Conservation (phyloP, 352 stramenopile species). For the Phytophthora colocasiae region DNA sequence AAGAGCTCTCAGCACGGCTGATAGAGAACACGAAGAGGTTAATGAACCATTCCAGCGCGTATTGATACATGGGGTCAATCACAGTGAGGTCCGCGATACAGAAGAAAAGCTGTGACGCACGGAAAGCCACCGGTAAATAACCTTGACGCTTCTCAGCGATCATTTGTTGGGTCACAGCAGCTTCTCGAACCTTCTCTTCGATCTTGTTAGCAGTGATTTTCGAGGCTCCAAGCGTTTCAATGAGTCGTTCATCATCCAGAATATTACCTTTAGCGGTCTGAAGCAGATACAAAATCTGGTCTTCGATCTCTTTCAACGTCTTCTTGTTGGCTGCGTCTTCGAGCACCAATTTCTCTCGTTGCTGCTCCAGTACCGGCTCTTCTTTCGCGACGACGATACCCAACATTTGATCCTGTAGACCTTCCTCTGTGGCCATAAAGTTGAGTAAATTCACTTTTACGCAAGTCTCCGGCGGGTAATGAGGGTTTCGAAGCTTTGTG, state of each 20-base stretch:
- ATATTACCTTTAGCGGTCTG: conserved; percentile 95
- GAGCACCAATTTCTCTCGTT: conserved; percentile 94
- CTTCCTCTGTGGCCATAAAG: conserved; percentile 96
- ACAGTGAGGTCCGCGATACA: conserved; percentile 93
- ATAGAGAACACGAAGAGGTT: conserved; percentile 95
- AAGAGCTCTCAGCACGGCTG: conserved; percentile 77
- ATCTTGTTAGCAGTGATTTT: conserved; percentile 96
- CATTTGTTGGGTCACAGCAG: conserved; percentile 91
- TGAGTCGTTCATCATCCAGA: conserved; percentile 95
- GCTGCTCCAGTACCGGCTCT: conserved; percentile 91
- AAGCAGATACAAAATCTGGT: conserved; percentile 95
- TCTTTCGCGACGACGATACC: conserved; percentile 95
- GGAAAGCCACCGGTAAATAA: conserved; percentile 93
- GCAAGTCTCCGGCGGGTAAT: conserved; percentile 95
- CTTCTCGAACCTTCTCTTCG: conserved; percentile 94
- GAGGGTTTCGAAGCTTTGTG: conserved; percentile 94
- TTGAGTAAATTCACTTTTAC: conserved; percentile 98
- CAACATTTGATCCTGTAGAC: conserved; percentile 96
- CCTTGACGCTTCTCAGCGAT: conserved; percentile 93
- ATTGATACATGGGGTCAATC: conserved; percentile 98
- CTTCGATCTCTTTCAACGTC: conserved; percentile 96
- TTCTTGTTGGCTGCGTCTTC: conserved; percentile 96
- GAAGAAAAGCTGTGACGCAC: conserved; percentile 95
- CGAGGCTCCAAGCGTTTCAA: conserved; percentile 93
- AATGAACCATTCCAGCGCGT: conserved; percentile 97